Evolutionary conservation across 1,284 basidiomycete genomes (phyloP).

Genomic region (Binderoboletus segoi): DNA sequence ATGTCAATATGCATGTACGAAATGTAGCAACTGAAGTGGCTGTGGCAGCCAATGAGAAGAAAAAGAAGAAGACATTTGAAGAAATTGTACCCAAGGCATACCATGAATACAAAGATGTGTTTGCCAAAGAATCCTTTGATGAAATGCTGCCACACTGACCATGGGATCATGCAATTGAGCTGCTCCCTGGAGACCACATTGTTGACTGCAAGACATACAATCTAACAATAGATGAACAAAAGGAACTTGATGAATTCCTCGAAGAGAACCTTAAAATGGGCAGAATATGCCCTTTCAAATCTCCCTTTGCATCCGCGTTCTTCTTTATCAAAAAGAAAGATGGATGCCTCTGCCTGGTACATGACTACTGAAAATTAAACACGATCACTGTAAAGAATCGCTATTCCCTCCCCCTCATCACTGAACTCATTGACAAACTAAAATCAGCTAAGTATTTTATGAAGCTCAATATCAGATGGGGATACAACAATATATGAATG

Average conservation of each 20-base stretch:
- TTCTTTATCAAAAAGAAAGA: conserved; percentile 8
- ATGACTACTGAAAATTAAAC: conserved; percentile 36
- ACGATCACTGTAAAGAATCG: conserved; percentile 33
- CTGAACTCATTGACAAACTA: neutral
- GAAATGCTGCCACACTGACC: neutral
- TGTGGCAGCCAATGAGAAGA: neutral
- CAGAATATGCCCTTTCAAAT: neutral
- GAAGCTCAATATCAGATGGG: neutral
- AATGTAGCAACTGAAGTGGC: too few species aligned
- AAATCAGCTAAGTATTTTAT: conserved; percentile 1
- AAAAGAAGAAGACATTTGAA: neutral
- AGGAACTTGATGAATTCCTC: too few species aligned
- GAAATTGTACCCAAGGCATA: neutral
- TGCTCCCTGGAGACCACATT: neutral
- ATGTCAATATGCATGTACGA: too few species aligned
- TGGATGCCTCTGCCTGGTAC: neutral
- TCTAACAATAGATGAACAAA: conserved; percentile 1
- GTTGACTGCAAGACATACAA: neutral
- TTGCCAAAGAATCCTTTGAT: neutral
- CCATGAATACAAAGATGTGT: neutral
- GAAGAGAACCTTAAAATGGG: too few species aligned
- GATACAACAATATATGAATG: too few species aligned
- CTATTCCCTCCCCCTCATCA: conserved; percentile 34
- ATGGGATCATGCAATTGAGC: neutral
- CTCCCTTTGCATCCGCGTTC: neutral